Base-by-base conservation (phyloP, 2,329 filamentous ascomycete species). In the Hypoxylon sp. region DNA sequence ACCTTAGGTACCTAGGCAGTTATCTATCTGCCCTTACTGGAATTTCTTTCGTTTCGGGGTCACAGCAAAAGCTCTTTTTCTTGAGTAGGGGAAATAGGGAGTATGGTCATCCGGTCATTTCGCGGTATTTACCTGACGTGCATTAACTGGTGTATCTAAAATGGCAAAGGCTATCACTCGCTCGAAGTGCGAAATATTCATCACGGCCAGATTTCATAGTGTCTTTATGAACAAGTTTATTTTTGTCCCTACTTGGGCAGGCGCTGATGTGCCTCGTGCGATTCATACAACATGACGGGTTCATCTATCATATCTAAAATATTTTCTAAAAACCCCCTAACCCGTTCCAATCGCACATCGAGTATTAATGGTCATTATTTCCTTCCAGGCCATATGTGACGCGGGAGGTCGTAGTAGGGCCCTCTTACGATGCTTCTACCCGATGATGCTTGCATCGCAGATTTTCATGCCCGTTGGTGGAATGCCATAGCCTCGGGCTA, bases 131-230 rank as follows among this genome's bases (percentile, higher is more conserved):
- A 30, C 28, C 28, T 9, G 28, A 32, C 30, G 38, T 53, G 59
- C 59, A 62, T 62, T 55, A n/a, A 52, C 5, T 21, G 64, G 64
- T 58, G 60, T 63, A 67, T 63, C 36, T 50, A 60, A 55, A 60
- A 60, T 60, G 25, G 49, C 48, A 63, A 63, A 52, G 41, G 38
- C 45, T 60, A 56, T 28, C 64, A 46, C 60, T 67, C 64, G 21
- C 36, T 67, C 41, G 48, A 46, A 25, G 49, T 30, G 41, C 38
- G 38, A 28, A 52, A 21, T 48, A 9, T 48, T 52, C n/a, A 53
- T 52, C 34, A 41, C 17, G 9, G 13, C 36, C 17, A 34, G 14
- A 28, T 19, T 9, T 46, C 34, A 51, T 28, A 56, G 46, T 23
- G 11, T 53, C n/a, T 60, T 60, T 38, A 38, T 63, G 14, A 58